These are phyloP conservation scores for Paecilomyces formosus DNA, from an alignment of 2,329 filamentous ascomycete genomes.

Conservation along the genomic window DNA sequence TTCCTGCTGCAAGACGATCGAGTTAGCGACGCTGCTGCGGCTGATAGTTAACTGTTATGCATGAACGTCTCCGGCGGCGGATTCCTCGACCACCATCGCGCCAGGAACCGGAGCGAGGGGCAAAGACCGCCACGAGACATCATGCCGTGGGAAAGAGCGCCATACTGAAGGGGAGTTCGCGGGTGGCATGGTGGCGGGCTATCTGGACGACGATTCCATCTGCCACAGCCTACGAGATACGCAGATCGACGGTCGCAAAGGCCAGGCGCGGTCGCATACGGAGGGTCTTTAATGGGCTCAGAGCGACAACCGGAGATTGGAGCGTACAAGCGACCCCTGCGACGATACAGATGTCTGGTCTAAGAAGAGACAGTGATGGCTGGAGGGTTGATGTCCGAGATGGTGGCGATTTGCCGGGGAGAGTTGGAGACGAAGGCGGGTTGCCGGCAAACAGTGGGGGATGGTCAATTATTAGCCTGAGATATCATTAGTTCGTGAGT, in stretches of 20 bases:
- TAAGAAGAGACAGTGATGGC: neutral
- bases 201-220: slow-evolving; percentile 3
- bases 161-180: slow-evolving; percentile 38
- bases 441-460: neutral
- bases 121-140: slow-evolving; percentile 5
- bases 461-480: no score
- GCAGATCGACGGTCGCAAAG: neutral
- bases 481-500: no score
- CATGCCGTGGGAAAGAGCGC: slow-evolving; percentile 10
- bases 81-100: neutral
- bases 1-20: slow-evolving; percentile 12
- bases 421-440: neutral
- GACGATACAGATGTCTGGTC: neutral
- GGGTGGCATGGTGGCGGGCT: slow-evolving; percentile 29
- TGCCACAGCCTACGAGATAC: neutral
- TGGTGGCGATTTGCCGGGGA: neutral
- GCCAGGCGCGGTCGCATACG: neutral
- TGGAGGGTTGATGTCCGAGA: neutral
- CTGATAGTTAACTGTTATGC: neutral
- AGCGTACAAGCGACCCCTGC: neutral
- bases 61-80: neutral
- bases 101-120: slow-evolving; percentile 5
- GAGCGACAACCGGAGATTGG: neutral
- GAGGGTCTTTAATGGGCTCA: neutral
- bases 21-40: slow-evolving; percentile 7